Evolutionary conservation across 2,329 filamentous ascomycete species (phyloP).

Genomic region (Epichloe coenophiala): DNA sequence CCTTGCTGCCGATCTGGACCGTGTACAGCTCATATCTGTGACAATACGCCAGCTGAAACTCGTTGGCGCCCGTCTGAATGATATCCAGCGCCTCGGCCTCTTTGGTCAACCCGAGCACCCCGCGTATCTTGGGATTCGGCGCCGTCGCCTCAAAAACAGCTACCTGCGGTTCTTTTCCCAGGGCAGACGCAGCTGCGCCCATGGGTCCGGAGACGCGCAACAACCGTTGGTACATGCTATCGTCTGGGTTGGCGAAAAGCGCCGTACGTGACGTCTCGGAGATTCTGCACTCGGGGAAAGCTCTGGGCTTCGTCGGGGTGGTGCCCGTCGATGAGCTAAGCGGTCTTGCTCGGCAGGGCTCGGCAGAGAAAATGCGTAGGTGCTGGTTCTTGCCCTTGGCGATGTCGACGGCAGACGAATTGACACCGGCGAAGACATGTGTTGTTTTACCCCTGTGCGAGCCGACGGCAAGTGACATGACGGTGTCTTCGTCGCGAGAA

Average conservation of each 20-base stretch:
- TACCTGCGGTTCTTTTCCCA: constrained; percentile 64
- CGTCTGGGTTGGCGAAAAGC: constrained; percentile 39
- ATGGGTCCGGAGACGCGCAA: constrained; percentile 49
- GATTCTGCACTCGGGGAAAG: constrained; percentile 24
- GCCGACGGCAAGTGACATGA: constrained; percentile 67
- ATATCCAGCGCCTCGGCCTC: constrained; percentile 62
- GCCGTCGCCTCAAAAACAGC: constrained; percentile 57
- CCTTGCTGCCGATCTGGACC: constrained; percentile 40
- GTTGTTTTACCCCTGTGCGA: constrained; percentile 42
- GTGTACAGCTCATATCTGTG: constrained; percentile 62
- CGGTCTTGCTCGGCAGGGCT: constrained; percentile 19
- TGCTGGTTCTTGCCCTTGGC: constrained; percentile 71
- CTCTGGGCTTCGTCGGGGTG: background rate
- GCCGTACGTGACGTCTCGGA: constrained; percentile 37
- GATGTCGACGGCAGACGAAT: constrained; percentile 61
- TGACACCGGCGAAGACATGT: constrained; percentile 61
- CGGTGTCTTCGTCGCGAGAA: constrained; percentile 75
- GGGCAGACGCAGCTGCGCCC: constrained; percentile 65
- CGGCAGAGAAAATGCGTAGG: constrained; percentile 61
- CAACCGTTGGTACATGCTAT: constrained; percentile 46
- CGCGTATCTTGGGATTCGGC: constrained; percentile 31
- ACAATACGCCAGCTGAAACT: constrained; percentile 66
- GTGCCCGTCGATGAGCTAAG: constrained; percentile 17
- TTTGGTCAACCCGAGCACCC: constrained; percentile 35
- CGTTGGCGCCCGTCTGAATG: constrained; percentile 41